These are phyloP conservation scores for Puccinia novopanici DNA, from an alignment of 1,284 basidiomycete genomes.

Conservation along the genomic window DNA sequence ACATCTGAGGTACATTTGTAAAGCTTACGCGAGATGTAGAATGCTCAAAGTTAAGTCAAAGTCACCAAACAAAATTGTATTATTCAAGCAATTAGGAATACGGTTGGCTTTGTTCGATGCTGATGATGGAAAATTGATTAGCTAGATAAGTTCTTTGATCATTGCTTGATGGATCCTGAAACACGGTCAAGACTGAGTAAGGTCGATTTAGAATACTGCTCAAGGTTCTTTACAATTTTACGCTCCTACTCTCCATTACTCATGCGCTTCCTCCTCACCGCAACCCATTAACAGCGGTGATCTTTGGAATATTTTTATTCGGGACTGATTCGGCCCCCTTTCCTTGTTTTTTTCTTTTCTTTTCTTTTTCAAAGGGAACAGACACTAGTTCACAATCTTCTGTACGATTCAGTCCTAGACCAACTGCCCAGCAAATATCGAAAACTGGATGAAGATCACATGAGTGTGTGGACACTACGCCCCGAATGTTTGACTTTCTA, in stretches of 20 bases:
- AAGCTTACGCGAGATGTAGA: slow-evolving; percentile 45
- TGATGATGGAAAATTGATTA: not conserved
- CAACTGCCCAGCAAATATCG: slow-evolving; percentile 43
- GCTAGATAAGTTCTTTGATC: slow-evolving; percentile 50
- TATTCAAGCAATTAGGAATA: not conserved
- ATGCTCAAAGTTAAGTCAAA: slow-evolving; percentile 41
- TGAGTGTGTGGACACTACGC: slow-evolving; percentile 28
- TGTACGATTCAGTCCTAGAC: slow-evolving; percentile 40
- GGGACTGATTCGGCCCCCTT: not conserved
- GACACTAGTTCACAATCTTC: slow-evolving; percentile 44
- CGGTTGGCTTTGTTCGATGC: not conserved
- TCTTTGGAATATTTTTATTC: not conserved
- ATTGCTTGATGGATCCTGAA: slow-evolving; percentile 45
- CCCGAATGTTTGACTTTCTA: not conserved
- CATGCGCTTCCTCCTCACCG: not conserved
- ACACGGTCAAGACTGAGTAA: slow-evolving; percentile 40
- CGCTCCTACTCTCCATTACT: not conserved
- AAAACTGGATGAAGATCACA: slow-evolving; percentile 44
- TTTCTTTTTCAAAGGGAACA: slow-evolving; percentile 33
- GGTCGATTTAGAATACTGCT: slow-evolving; percentile 48
- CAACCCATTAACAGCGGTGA: not conserved
- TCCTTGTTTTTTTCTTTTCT: not conserved
- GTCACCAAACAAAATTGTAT: not conserved
- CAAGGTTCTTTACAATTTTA: slow-evolving; percentile 24
- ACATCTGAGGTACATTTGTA: slow-evolving; percentile 43